Percentiles rank a stretch among this genome's conserved stretches.
Evolutionary conservation across 768 basidiomycete species (phyloP).

Genomic region (Mycena amicta): DNA sequence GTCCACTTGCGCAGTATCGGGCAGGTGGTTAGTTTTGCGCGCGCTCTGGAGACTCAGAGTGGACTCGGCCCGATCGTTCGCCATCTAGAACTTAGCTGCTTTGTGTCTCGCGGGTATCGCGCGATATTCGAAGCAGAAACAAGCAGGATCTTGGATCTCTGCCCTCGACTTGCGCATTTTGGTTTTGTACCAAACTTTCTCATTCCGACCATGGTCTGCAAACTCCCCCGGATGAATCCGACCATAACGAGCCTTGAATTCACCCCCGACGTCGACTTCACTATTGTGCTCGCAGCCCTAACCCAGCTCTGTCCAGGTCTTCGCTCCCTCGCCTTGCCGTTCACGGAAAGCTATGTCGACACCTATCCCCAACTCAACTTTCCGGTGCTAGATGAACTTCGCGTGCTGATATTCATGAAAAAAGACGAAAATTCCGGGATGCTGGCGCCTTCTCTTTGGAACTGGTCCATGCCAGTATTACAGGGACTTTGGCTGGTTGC

Average conservation of each 20-base stretch:
- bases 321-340: background rate
- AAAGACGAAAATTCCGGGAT: background rate
- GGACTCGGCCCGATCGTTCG: constrained; percentile 17
- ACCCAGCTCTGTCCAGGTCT: background rate
- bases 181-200: background rate
- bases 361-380: background rate
- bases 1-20: constrained; percentile 26
- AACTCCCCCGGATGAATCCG: too few relatives aligned
- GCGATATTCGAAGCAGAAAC: constrained; percentile 10
- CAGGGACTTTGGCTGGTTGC: background rate
- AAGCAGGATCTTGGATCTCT: background rate
- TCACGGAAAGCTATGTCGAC: background rate
- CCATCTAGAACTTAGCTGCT: constrained; percentile 17
- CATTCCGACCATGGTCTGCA: background rate
- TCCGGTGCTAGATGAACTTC: background rate
- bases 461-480: background rate
- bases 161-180: constrained; percentile 10
- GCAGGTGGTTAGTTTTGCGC: constrained; percentile 25
- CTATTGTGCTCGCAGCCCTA: background rate
- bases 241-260: constrained; percentile 4
- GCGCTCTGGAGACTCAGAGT: constrained; percentile 19
- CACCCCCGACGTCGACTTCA: background rate
- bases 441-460: background rate
- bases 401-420: background rate
- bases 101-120: constrained; percentile 10